A percentile compares a stretch with the other conserved stretches of the same genome.
phyloP scores from a whole-genome alignment of 208 protist species.

The Leishmania mexicana region DNA sequence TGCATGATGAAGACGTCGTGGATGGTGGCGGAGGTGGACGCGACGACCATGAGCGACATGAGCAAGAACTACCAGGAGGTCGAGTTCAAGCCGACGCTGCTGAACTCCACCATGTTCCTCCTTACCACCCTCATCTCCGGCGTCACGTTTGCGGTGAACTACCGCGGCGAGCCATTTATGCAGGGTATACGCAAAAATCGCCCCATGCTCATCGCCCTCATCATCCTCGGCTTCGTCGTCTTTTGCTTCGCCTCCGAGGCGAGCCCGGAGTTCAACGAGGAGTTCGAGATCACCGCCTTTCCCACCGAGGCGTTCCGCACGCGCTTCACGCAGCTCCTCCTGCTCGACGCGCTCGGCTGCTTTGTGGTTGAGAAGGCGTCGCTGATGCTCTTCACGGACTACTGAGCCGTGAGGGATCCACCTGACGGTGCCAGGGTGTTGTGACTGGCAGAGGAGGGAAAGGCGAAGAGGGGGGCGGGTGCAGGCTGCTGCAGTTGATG shows the following conservation, averaged over 20 bases:
- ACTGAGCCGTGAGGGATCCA: conserved; percentile 8
- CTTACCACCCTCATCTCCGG: conserved; percentile 94
- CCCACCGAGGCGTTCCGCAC: conserved; percentile 77
- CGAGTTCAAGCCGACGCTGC: conserved; percentile 95
- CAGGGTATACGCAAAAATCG: conserved; percentile 91
- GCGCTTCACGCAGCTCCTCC: conserved; percentile 74
- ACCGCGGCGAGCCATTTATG: conserved; percentile 96
- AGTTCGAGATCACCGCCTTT: conserved; percentile 91
- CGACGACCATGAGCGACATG: conserved; percentile 58
- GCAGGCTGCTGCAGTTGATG: background rate
- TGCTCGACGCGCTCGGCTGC: conserved; percentile 71
- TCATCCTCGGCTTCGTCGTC: conserved; percentile 73
- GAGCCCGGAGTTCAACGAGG: conserved; percentile 76
- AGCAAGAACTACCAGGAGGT: conserved; percentile 64
- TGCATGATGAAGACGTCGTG: conserved; percentile 88
- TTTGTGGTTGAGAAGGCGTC: conserved; percentile 79
- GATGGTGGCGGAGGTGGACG: conserved; percentile 79
- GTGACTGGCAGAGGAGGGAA: background rate
- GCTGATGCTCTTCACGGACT: conserved; percentile 80
- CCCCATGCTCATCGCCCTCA: conserved; percentile 88
- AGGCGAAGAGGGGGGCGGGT: too few relatives aligned
- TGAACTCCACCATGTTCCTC: conserved; percentile 98
- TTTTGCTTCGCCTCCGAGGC: conserved; percentile 79
- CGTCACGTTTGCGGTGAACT: conserved; percentile 98
- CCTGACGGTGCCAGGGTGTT: background rate